Evolutionary conservation across 495 filamentous ascomycete genomes (phyloP).

Genomic region (Penicillium argentinense): DNA sequence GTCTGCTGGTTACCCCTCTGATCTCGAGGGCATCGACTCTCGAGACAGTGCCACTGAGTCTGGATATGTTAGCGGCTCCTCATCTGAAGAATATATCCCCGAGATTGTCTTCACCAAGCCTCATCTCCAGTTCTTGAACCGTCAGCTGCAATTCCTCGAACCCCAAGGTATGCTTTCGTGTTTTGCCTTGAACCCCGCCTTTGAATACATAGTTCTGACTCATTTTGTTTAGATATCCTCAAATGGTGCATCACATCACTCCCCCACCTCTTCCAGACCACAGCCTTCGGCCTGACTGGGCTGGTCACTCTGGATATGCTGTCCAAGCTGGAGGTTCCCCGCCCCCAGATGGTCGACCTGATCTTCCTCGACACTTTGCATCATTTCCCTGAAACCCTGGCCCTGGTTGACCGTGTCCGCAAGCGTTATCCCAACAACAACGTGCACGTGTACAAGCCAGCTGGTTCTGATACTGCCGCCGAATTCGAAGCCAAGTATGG

Average conservation of each 20-base stretch:
- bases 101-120: constrained; percentile 83
- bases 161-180: constrained; percentile 56
- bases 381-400: constrained; percentile 89
- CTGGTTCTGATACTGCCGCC: constrained; percentile 61
- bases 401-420: constrained; percentile 76
- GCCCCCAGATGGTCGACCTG: constrained; percentile 70
- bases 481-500: constrained; percentile 84
- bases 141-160: constrained; percentile 78
- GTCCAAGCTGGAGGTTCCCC: constrained; percentile 74
- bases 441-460: constrained; percentile 87
- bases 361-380: constrained; percentile 97
- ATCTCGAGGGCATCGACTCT: constrained; percentile 36
- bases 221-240: constrained; percentile 65
- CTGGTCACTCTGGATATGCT: constrained; percentile 95
- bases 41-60: constrained; percentile 63
- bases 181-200: constrained; percentile 6
- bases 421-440: constrained; percentile 72
- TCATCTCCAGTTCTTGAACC: constrained; percentile 88
- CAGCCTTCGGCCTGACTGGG: constrained; percentile 94
- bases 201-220: constrained; percentile 23
- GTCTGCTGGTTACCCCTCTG: constrained; percentile 39
- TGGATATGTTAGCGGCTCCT: constrained; percentile 78
- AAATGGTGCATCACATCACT: constrained; percentile 89
- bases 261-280: constrained; percentile 91
- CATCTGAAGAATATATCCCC: constrained; percentile 64